These are phyloP conservation scores for Xerocomus cyaneibrunnescens DNA, from an alignment of 1,284 basidiomycete species.

Conservation along the genomic window DNA sequence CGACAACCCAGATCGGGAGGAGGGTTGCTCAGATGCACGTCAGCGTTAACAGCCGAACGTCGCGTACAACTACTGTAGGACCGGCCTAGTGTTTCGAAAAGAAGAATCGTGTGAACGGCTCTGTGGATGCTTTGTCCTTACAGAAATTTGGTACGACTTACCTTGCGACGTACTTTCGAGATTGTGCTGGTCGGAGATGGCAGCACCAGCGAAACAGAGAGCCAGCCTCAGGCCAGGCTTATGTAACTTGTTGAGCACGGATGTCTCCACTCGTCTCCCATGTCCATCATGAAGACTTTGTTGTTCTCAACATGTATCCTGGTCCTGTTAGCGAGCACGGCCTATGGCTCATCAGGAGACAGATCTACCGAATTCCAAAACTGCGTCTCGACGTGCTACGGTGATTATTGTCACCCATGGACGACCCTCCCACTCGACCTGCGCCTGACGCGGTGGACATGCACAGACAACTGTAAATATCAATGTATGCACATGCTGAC, in stretches of 20 bases:
- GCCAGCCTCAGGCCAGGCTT: conserved; percentile 13
- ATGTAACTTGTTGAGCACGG: conserved; percentile 20
- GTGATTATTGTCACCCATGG: conserved; percentile 32
- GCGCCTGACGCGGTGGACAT: conserved; percentile 70
- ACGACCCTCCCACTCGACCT: conserved; percentile 46
- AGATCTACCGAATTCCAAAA: conserved; percentile 51
- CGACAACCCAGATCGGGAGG: neutral
- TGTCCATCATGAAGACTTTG: conserved; percentile 11
- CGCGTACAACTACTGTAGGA: too few species aligned
- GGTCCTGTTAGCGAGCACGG: conserved; percentile 7
- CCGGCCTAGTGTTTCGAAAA: too few species aligned
- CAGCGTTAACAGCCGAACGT: too few species aligned
- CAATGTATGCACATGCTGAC: conserved; percentile 86
- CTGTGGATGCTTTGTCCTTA: too few species aligned
- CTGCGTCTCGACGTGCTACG: conserved; percentile 49
- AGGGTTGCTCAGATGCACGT: neutral
- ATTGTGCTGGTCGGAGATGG: neutral
- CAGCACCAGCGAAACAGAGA: neutral
- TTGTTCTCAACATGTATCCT: conserved; percentile 14
- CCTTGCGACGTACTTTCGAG: neutral
- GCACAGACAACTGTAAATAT: conserved; percentile 87
- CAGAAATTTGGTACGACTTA: too few species aligned
- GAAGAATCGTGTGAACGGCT: too few species aligned
- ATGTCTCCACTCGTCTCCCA: neutral
- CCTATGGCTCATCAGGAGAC: conserved; percentile 56